Evolutionary conservation across 2,329 filamentous ascomycete species (phyloP).

Genomic region (Penicillium concentricum): DNA sequence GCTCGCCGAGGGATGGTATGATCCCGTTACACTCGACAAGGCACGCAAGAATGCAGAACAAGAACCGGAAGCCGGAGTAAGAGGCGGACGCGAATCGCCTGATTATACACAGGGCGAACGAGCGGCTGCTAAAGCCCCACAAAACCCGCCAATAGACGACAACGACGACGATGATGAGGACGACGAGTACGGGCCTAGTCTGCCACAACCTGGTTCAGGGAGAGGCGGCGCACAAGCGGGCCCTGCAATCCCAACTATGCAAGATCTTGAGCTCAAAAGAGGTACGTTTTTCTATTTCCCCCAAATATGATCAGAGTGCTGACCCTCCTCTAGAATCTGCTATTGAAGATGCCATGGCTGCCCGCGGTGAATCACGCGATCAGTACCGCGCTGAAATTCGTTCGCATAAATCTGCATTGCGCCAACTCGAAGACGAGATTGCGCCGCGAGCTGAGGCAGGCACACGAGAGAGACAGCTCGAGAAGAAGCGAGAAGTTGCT

Average conservation of each 20-base stretch:
- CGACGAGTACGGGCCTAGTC: conserved; percentile 59
- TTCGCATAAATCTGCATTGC: conserved; percentile 35
- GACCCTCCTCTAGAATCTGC: conserved; percentile 26
- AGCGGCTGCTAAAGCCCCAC: conserved; percentile 1
- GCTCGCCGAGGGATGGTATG: conserved; percentile 90
- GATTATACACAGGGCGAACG: conserved; percentile 23
- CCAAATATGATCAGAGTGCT: background rate
- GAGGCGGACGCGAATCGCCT: conserved; percentile 18
- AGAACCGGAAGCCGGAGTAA: background rate
- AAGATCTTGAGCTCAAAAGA: conserved; percentile 67
- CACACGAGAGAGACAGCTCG: conserved; percentile 76
- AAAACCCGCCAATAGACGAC: conserved; percentile 15
- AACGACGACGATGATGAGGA: conserved; percentile 49
- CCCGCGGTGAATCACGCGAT: conserved; percentile 29
- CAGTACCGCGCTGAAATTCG: conserved; percentile 55
- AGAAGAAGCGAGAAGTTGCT: conserved; percentile 75
- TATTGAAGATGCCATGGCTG: conserved; percentile 30
- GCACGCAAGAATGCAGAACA: conserved; percentile 40
- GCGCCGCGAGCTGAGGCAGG: conserved; percentile 79
- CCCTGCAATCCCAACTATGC: conserved; percentile 65
- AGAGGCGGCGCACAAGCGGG: conserved; percentile 39
- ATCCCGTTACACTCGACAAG: conserved; percentile 66
- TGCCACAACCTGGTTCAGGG: conserved; percentile 37
- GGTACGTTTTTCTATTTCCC: conserved; percentile 25
- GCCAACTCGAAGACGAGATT: conserved; percentile 64